Conservation (phyloP, 2,329 filamentous ascomycete species). For the Hortaea werneckii region DNA sequence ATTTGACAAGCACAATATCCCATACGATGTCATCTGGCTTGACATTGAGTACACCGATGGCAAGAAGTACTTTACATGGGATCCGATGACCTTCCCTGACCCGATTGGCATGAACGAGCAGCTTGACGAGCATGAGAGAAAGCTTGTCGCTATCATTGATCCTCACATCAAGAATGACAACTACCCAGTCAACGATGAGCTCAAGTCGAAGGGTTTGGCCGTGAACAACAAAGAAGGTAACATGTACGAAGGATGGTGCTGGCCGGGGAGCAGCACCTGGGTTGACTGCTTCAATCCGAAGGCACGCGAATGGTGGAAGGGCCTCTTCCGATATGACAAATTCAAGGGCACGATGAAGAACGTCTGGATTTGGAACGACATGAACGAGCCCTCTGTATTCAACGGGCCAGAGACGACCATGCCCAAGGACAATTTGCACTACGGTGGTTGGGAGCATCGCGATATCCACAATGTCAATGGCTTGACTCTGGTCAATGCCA, state of each 20-base stretch:
- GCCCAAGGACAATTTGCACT: conserved; percentile 95
- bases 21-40: conserved; percentile 98
- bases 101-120: conserved; percentile 82
- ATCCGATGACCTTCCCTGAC: conserved; percentile 76
- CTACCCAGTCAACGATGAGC: conserved; percentile 67
- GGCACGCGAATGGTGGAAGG: conserved; percentile 81
- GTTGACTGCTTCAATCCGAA: conserved; percentile 93
- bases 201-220: conserved; percentile 74
- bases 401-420: conserved; percentile 97
- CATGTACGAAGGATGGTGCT: conserved; percentile 94
- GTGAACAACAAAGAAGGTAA: conserved; percentile 84
- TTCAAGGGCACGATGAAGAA: conserved; percentile 84
- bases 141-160: conserved; percentile 90
- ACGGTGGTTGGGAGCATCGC: conserved; percentile 88
- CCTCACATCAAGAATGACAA: conserved; percentile 92
- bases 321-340: conserved; percentile 73
- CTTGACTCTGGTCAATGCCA: conserved; percentile 90
- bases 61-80: conserved; percentile 98
- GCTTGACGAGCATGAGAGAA: conserved; percentile 72
- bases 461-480: conserved; percentile 95
- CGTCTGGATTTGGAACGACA: conserved; percentile 96
- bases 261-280: conserved; percentile 96
- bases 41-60: conserved; percentile 96
- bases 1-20: conserved; percentile 90
- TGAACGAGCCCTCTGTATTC: conserved; percentile 99